These are phyloP conservation scores for Rugonectria rugulosa DNA, from an alignment of 2,329 filamentous ascomycete species.

Conservation along the genomic window DNA sequence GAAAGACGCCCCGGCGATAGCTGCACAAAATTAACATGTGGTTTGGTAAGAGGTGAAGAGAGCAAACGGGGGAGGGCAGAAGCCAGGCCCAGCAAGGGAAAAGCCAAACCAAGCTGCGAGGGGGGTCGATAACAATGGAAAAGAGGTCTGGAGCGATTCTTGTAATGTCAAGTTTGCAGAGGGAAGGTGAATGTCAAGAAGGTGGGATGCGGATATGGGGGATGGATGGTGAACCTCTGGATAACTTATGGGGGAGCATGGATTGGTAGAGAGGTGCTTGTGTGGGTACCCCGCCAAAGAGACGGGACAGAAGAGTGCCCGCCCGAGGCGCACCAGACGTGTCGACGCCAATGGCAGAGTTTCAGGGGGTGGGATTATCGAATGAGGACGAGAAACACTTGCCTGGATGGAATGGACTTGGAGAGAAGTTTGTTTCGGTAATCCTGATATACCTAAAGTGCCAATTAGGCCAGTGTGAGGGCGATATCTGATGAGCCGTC, in stretches of 20 bases:
- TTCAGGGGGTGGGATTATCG: conserved; percentile 34
- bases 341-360: conserved; percentile 14
- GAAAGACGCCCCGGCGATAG: conserved; percentile 62
- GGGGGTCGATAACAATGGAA: conserved; percentile 19
- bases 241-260: conserved; percentile 38
- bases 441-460: too few relatives aligned
- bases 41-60: conserved; percentile 42
- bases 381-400: too few relatives aligned
- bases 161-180: conserved; percentile 19
- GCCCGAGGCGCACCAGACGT: too few relatives aligned
- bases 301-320: too few relatives aligned
- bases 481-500: background rate
- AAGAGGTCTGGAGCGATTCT: conserved; percentile 13
- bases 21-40: conserved; percentile 66
- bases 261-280: conserved; percentile 47
- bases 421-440: conserved; percentile 7
- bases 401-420: background rate
- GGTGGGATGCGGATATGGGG: conserved; percentile 34
- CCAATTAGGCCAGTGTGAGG: too few relatives aligned
- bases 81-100: conserved; percentile 11
- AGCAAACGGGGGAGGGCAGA: conserved; percentile 30
- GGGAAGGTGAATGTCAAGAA: conserved; percentile 28
- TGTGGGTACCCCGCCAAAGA: conserved; percentile 46
- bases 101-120: conserved; percentile 4
- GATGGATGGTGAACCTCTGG: conserved; percentile 21